Conservation (phyloP, 2,329 filamentous ascomycete species). For the Whalleya microplaca region DNA sequence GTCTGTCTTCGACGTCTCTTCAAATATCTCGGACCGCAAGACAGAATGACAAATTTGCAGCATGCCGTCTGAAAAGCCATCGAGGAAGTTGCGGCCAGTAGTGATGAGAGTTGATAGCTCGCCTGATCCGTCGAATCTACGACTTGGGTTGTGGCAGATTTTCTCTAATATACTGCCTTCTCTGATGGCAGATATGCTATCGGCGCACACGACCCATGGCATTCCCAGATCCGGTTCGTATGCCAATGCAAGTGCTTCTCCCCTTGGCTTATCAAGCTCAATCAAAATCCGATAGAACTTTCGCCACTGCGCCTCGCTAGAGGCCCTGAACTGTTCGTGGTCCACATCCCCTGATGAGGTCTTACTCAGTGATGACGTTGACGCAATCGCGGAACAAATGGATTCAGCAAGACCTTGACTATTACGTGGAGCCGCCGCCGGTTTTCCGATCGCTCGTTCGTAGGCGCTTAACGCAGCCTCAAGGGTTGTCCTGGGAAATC, state of each 20-base stretch:
- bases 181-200: conserved; percentile 78
- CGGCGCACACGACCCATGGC: conserved; percentile 84
- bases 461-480: conserved; percentile 85
- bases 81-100: conserved; percentile 71
- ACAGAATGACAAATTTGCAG: conserved; percentile 68
- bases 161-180: conserved; percentile 79
- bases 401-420: conserved; percentile 72
- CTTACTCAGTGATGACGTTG: conserved; percentile 68
- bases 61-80: conserved; percentile 71
- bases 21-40: conserved; percentile 73
- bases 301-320: conserved; percentile 84
- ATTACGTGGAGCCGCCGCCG: conserved; percentile 44
- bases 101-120: conserved; percentile 64
- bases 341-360: conserved; percentile 68
- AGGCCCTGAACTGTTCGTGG: conserved; percentile 72
- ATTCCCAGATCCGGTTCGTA: conserved; percentile 72
- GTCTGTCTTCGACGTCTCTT: conserved; percentile 71
- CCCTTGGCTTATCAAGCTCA: conserved; percentile 83
- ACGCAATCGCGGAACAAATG: conserved; percentile 72
- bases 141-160: conserved; percentile 71
- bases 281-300: conserved; percentile 84
- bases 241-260: conserved; percentile 78
- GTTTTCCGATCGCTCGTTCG: conserved; percentile 61
- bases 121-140: conserved; percentile 50
- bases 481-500: conserved; percentile 78